Conservation (phyloP, 2,329 filamentous ascomycete genomes). For the Sporothrix pseudoabietina region DNA sequence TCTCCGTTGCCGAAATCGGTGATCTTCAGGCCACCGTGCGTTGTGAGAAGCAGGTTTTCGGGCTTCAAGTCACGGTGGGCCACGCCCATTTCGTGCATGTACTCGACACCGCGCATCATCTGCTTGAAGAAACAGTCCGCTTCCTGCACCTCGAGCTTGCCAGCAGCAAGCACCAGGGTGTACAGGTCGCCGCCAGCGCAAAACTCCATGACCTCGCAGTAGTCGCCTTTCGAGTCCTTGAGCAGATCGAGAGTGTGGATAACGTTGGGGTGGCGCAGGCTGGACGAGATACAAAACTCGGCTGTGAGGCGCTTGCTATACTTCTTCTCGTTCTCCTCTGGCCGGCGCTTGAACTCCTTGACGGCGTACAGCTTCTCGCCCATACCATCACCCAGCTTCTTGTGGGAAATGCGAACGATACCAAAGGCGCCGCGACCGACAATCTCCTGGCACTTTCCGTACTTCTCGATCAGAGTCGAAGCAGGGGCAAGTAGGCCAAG, state of each 20-base stretch:
- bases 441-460: constrained; percentile 97
- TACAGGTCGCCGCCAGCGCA: constrained; percentile 96
- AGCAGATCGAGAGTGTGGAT: constrained; percentile 96
- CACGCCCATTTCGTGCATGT: constrained; percentile 99
- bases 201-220: constrained; percentile 99
- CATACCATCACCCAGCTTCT: constrained; percentile 78
- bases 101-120: constrained; percentile 97
- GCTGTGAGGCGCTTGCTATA: constrained; percentile 97
- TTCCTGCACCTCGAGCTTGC: constrained; percentile 87
- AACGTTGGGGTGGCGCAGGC: constrained; percentile 93
- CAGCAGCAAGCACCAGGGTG: constrained; percentile 85
- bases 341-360: constrained; percentile 93
- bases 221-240: constrained; percentile 94
- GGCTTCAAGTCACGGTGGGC: constrained; percentile 96
- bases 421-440: constrained; percentile 96
- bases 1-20: constrained; percentile 99
- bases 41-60: constrained; percentile 92
- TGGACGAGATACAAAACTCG: constrained; percentile 98
- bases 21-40: constrained; percentile 90
- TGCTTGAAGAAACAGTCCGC: constrained; percentile 99
- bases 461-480: constrained; percentile 83
- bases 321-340: constrained; percentile 93
- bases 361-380: constrained; percentile 92
- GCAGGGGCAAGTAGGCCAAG: constrained; percentile 41
- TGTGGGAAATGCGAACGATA: constrained; percentile 96